These are phyloP conservation scores for Xylariomycetidae sp. DNA, from an alignment of 2,329 filamentous ascomycete species.

Conservation along the genomic window DNA sequence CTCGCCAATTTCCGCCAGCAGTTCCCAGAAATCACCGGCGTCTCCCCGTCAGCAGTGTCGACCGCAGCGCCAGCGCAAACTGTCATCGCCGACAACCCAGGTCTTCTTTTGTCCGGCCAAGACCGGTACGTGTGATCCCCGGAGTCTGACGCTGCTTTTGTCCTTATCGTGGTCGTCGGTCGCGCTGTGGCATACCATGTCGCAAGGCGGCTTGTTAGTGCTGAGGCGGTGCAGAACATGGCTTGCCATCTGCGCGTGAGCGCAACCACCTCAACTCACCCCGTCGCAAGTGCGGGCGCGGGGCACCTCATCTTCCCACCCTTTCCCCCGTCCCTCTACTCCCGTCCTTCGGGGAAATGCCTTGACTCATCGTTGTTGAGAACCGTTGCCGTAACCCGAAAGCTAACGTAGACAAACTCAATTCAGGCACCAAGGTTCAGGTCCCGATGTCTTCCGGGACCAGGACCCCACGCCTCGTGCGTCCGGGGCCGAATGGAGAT, in stretches of 20 bases:
- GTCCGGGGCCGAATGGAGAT: constrained; percentile 75
- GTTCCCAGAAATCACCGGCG: constrained; percentile 66
- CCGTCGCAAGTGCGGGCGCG: constrained; percentile 14
- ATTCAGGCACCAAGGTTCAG: constrained; percentile 43
- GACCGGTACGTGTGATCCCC: constrained; percentile 21
- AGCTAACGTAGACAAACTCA: too few species aligned
- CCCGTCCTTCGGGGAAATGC: not conserved
- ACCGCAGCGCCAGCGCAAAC: constrained; percentile 35
- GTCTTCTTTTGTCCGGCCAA: constrained; percentile 19
- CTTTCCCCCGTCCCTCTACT: constrained; percentile 6
- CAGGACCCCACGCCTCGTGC: constrained; percentile 78
- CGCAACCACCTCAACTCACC: constrained; percentile 11
- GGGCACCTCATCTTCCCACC: constrained; percentile 17
- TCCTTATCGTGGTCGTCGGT: constrained; percentile 1
- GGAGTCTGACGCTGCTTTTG: constrained; percentile 4
- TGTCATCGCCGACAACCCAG: constrained; percentile 27
- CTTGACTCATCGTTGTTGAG: not conserved
- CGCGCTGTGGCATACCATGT: not conserved
- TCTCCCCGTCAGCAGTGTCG: constrained; percentile 32
- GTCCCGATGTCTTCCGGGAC: constrained; percentile 50
- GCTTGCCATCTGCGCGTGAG: constrained; percentile 2
- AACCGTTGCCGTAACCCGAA: too few species aligned
- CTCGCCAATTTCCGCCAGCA: constrained; percentile 77
- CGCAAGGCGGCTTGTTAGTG: too few species aligned
- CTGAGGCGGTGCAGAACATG: constrained; percentile 19